A percentile compares a stretch with the other conserved stretches of the same genome.
These are phyloP conservation scores for Yamadazyma diddensiae DNA, from an alignment of 1,139 yeast species.

Conservation along the genomic window DNA sequence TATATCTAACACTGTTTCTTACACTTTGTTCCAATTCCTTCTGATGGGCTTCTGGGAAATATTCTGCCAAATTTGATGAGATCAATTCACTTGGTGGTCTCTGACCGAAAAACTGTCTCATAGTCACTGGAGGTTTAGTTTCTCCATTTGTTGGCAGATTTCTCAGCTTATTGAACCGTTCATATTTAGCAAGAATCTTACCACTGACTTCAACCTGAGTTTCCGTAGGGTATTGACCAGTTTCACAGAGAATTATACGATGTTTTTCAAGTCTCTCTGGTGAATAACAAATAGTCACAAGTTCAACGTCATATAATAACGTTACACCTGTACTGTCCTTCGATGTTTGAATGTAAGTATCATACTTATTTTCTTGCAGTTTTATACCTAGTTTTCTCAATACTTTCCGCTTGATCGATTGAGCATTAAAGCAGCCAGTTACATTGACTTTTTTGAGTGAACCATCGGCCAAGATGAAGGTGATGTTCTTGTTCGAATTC, in stretches of 20 bases:
- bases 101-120: constrained; percentile 72
- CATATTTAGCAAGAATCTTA: constrained; percentile 35
- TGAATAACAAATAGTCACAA: constrained; percentile 79
- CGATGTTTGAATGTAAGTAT: constrained; percentile 35
- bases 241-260: constrained; percentile 68
- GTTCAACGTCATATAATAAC: constrained; percentile 70
- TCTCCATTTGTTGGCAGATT: constrained; percentile 24
- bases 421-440: constrained; percentile 79
- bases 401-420: constrained; percentile 70
- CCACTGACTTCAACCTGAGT: constrained; percentile 65
- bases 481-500: constrained; percentile 48
- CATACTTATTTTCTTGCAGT: constrained; percentile 38
- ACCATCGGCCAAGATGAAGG: constrained; percentile 76
- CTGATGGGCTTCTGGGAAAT: constrained; percentile 82
- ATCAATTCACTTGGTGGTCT: constrained; percentile 93
- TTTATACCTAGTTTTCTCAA: constrained; percentile 58
- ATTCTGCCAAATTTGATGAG: constrained; percentile 84
- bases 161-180: constrained; percentile 20
- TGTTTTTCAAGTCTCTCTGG: constrained; percentile 69
- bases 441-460: constrained; percentile 70
- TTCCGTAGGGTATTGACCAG: constrained; percentile 60
- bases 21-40: constrained; percentile 75
- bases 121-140: constrained; percentile 22
- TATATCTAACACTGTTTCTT: constrained; percentile 76
- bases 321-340: constrained; percentile 29